phyloP scores from a whole-genome alignment of 2,329 filamentous ascomycete genomes.

The Aspergillus sp. region DNA sequence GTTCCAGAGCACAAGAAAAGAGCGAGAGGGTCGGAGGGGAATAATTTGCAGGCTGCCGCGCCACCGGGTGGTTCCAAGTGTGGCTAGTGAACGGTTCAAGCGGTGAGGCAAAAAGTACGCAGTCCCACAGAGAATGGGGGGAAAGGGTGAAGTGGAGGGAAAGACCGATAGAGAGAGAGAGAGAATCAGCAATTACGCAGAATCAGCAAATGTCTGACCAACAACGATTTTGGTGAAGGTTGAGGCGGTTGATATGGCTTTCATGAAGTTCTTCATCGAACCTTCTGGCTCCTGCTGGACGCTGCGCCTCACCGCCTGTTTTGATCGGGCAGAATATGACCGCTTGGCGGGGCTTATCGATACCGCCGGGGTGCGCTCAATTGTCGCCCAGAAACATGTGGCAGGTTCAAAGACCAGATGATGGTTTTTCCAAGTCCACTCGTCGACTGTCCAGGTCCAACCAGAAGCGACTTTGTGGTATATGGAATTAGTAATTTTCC shows the following conservation, averaged over 20 bases:
- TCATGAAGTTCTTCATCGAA: conserved; percentile 28
- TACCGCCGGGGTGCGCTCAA: conserved; percentile 5
- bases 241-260: background rate
- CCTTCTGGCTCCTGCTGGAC: conserved; percentile 38
- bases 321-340: conserved; percentile 20
- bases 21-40: conserved; percentile 27
- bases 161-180: too few relatives aligned
- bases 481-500: too few relatives aligned
- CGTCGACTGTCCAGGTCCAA: too few relatives aligned
- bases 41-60: conserved; percentile 41
- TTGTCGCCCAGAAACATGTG: background rate
- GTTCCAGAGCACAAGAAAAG: conserved; percentile 13
- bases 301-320: conserved; percentile 24
- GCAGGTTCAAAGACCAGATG: too few relatives aligned
- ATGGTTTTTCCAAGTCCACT: too few relatives aligned
- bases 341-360: conserved; percentile 22
- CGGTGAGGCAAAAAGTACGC: background rate
- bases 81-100: background rate
- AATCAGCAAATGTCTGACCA: too few relatives aligned
- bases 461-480: too few relatives aligned
- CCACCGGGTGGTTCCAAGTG: conserved; percentile 16
- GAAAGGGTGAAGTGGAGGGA: too few relatives aligned
- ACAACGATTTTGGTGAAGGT: background rate
- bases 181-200: too few relatives aligned
- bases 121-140: background rate